A percentile compares a stretch with the other conserved stretches of the same genome.
Evolutionary conservation across 768 basidiomycete species (phyloP).

Genomic region (Lactarius hatsudake): DNA sequence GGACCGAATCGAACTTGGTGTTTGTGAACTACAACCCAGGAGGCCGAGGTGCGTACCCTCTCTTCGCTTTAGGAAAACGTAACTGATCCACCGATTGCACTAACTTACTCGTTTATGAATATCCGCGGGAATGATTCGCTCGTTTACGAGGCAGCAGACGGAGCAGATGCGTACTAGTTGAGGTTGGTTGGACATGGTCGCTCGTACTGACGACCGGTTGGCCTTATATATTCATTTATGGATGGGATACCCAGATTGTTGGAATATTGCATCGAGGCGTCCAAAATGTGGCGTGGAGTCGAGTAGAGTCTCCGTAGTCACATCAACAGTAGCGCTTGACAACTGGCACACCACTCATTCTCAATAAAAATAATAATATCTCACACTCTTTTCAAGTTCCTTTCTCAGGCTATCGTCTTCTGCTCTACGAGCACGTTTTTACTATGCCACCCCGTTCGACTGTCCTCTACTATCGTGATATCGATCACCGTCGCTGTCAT

Average conservation of each 20-base stretch:
- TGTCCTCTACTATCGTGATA: background rate
- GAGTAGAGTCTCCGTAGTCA: too few relatives aligned
- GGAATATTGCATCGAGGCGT: background rate
- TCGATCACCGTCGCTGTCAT: background rate
- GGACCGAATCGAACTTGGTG: constrained; percentile 56
- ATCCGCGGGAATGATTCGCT: constrained; percentile 4
- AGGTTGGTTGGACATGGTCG: constrained; percentile 33
- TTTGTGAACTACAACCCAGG: constrained; percentile 38
- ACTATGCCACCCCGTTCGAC: constrained; percentile 8
- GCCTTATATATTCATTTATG: too few relatives aligned
- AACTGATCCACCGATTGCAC: constrained; percentile 29
- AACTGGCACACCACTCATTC: background rate
- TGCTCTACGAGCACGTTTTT: too few relatives aligned
- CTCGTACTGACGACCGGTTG: too few relatives aligned
- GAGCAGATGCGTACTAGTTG: too few relatives aligned
- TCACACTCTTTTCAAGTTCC: background rate
- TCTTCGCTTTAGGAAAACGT: background rate
- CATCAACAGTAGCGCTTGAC: too few relatives aligned
- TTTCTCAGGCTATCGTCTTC: background rate
- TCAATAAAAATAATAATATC: too few relatives aligned
- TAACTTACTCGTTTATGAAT: constrained; percentile 36
- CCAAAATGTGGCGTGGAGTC: too few relatives aligned
- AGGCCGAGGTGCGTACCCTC: constrained; percentile 36
- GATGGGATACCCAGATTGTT: too few relatives aligned
- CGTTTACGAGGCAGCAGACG: background rate